Conservation (phyloP, 192 early-diverging fungal species). For the Rhizoclosmatium globosum region DNA sequence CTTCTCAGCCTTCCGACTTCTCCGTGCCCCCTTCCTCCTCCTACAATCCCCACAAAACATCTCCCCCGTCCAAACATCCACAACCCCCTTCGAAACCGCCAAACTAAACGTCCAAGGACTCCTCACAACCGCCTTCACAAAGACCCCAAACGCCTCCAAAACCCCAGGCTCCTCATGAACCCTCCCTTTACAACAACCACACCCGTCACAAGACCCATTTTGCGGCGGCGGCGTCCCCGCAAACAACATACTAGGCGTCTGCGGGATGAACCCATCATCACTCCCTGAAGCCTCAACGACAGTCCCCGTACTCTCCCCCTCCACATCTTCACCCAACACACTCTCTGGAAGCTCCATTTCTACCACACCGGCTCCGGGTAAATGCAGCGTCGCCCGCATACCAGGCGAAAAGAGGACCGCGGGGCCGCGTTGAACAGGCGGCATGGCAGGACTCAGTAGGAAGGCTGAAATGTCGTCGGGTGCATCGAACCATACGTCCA, state of each 20-base stretch:
- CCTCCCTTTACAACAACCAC: neutral
- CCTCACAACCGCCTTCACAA: neutral
- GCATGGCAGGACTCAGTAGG: slow-evolving; percentile 38
- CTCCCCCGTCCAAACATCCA: neutral
- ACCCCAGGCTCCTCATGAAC: neutral
- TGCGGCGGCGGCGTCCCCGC: neutral
- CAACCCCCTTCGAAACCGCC: neutral
- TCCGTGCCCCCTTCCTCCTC: neutral
- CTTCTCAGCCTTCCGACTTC: too few relatives aligned
- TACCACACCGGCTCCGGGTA: neutral
- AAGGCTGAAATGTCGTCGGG: slow-evolving; percentile 32
- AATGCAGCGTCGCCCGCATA: slow-evolving; percentile 21
- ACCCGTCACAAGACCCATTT: neutral
- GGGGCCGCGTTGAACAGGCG: slow-evolving; percentile 27
- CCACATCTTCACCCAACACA: neutral
- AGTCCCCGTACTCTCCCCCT: neutral
- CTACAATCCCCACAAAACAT: neutral
- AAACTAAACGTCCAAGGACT: neutral
- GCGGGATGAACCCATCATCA: neutral
- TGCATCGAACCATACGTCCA: slow-evolving; percentile 58
- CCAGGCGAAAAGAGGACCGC: slow-evolving; percentile 6
- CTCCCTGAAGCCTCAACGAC: neutral
- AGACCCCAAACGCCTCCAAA: neutral
- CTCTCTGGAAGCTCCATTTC: neutral
- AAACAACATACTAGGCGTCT: neutral